Conservation (phyloP, 257 asterid genomes). For the Coffea canephora region DNA sequence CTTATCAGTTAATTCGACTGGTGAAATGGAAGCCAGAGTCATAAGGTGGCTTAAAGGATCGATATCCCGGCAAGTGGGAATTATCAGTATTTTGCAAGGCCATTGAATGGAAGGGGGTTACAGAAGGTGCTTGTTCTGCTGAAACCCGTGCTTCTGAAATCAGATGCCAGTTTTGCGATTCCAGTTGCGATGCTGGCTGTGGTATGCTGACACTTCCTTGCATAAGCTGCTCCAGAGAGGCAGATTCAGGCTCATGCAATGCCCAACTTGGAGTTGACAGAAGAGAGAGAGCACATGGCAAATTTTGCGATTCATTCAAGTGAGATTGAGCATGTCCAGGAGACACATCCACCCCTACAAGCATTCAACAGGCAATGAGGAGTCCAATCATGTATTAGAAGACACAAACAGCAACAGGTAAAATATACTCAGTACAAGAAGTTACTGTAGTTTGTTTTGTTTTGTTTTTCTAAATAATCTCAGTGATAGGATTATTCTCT, state of each 20-base stretch:
- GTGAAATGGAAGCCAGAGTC: not conserved
- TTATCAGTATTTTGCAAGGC: not conserved
- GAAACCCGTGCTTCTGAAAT: not conserved
- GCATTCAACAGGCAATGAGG: not conserved
- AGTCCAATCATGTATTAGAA: not conserved
- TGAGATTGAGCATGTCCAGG: slow-evolving; percentile 2
- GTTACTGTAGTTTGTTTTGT: not conserved
- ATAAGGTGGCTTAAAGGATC: not conserved
- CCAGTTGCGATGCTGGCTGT: not conserved
- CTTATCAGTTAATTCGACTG: not conserved
- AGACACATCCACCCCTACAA: slow-evolving; percentile 4
- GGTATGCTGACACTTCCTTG: not conserved
- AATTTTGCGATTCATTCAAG: slow-evolving; percentile 6
- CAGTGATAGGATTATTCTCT: not conserved
- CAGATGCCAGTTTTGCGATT: slow-evolving; percentile 9
- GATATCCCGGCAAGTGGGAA: not conserved
- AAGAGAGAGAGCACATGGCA: slow-evolving; percentile 18
- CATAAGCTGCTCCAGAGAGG: slow-evolving; percentile 11
- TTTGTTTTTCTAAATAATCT: not conserved
- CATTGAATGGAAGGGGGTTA: not conserved
- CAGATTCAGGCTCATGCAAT: not conserved
- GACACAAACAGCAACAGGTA: not conserved
- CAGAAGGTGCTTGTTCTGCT: slow-evolving; percentile 6
- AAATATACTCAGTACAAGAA: not conserved
- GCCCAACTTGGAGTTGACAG: slow-evolving; percentile 13